Percentiles rank a stretch among this genome's conserved stretches.
phyloP scores from a whole-genome alignment of 345 rosid genomes.

The Euphorbia pulcherrima region DNA sequence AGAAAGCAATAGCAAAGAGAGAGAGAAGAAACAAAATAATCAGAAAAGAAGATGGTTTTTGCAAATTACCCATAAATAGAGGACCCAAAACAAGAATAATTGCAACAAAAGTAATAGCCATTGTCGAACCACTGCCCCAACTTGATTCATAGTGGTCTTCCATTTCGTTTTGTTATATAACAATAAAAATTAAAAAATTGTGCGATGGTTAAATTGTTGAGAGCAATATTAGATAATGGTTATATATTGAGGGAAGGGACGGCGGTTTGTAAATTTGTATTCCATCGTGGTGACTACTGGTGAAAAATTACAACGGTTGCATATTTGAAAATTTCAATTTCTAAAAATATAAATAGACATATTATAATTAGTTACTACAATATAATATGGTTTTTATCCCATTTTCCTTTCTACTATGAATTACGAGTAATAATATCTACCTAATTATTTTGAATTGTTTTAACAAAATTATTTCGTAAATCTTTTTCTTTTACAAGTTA shows the following conservation, averaged over 20 bases:
- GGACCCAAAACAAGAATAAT: background rate
- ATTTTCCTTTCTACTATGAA: background rate
- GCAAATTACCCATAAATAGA: background rate
- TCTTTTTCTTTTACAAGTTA: no score
- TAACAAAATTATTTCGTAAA: no score
- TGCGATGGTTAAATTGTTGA: no score
- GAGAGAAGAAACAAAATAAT: background rate
- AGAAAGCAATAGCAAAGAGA: background rate
- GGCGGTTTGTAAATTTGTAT: no score
- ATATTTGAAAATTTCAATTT: background rate
- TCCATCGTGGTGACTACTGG: background rate
- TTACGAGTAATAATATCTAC: no score
- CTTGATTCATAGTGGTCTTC: constrained; percentile 2
- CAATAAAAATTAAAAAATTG: no score
- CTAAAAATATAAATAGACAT: background rate
- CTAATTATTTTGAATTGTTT: no score
- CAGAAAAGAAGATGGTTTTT: background rate
- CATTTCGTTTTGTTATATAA: background rate
- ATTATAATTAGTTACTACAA: background rate
- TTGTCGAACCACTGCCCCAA: constrained; percentile 8
- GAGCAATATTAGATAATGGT: background rate
- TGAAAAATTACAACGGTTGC: background rate
- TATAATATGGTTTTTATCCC: no score
- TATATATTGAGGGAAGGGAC: no score
- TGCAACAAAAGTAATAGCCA: background rate